Evolutionary conservation across 495 filamentous ascomycete species (phyloP).

Genomic region (Neurospora cerealis): DNA sequence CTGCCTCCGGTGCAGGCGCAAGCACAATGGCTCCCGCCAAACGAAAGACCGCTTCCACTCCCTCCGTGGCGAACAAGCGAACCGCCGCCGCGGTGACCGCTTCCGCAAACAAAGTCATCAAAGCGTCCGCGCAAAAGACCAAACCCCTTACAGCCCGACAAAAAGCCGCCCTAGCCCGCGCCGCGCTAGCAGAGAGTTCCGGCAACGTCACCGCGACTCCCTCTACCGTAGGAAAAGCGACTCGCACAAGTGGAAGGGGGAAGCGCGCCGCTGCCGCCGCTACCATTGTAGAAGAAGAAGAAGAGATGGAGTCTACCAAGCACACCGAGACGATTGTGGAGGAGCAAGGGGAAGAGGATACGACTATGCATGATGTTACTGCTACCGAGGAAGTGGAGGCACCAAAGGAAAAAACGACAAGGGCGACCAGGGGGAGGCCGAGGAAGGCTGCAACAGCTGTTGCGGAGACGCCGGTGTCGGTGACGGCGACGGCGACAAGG

Average conservation of each 20-base stretch:
- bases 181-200: slow-evolving; percentile 40
- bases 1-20: slow-evolving; percentile 5
- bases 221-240: slow-evolving; percentile 24
- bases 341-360: slow-evolving; percentile 16
- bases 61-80: neutral
- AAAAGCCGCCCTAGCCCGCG: neutral
- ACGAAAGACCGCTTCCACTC: slow-evolving; percentile 18
- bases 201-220: slow-evolving; percentile 18
- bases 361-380: slow-evolving; percentile 24
- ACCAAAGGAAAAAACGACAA: slow-evolving; percentile 12
- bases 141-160: neutral
- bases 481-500: slow-evolving; percentile 2
- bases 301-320: slow-evolving; percentile 12
- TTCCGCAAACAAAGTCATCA: slow-evolving; percentile 29
- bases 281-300: slow-evolving; percentile 24
- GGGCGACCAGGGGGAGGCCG: slow-evolving; percentile 22
- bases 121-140: slow-evolving; percentile 18
- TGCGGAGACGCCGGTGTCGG: slow-evolving; percentile 4
- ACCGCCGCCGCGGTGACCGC: slow-evolving; percentile 6
- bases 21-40: slow-evolving; percentile 33
- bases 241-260: slow-evolving; percentile 15
- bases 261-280: slow-evolving; percentile 24
- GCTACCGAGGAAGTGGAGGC: neutral
- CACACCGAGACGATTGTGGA: slow-evolving; percentile 7
- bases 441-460: slow-evolving; percentile 12